Base-by-base conservation (phyloP, 2,329 filamentous ascomycete genomes). In the Beauveria sp. region DNA sequence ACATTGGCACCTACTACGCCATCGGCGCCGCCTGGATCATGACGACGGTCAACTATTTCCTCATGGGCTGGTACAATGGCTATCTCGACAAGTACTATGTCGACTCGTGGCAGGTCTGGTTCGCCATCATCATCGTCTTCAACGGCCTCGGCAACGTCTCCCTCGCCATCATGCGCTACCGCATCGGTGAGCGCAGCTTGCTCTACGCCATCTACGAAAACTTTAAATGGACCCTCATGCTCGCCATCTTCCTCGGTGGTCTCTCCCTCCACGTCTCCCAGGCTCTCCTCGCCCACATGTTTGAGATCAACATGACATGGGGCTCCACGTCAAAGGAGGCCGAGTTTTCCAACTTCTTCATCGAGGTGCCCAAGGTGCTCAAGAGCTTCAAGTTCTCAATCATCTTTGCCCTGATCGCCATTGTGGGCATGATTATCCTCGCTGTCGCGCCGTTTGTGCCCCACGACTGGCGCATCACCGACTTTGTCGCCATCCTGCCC, bases 311-410 rank as follows among this genome's bases (percentile, higher is more conserved):
- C 63, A 78, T 78, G 68, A 68, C 72, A 64, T 84, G 78, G 81
- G 81, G 78, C 45, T 79, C 82, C 14, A 85, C 83, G 0, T 77
- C 80, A 65, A 86, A 85, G 72, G 83, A 86, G 34, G 80, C 83
- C 67, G 75, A 81, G 66, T 88, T 88, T 66, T 79, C 79, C 46
- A 80, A 79, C 66, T 85, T 86, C 70, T 81, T 83, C 69, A 71
- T 80, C 64, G 83, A 85, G 71, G 76, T 85, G 50, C 77, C 79
- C 40, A 89, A 88, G 71, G 89, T 96, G 46, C 72, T 93, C 68
- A 88, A 87, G 75, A 87, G 85, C 73, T 93, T 93, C 80, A 92
- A 88, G 77, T 90, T 84, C 73, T 85, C 81, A 60, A 89, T 91
- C 72, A 70, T 83, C 52, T 85, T 90, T 66, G 79, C 84, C 1